Percentiles rank a stretch among this genome's conserved stretches.
phyloP scores from a whole-genome alignment of 2,329 filamentous ascomycete genomes.

The Colletotrichum chlorophyti region DNA sequence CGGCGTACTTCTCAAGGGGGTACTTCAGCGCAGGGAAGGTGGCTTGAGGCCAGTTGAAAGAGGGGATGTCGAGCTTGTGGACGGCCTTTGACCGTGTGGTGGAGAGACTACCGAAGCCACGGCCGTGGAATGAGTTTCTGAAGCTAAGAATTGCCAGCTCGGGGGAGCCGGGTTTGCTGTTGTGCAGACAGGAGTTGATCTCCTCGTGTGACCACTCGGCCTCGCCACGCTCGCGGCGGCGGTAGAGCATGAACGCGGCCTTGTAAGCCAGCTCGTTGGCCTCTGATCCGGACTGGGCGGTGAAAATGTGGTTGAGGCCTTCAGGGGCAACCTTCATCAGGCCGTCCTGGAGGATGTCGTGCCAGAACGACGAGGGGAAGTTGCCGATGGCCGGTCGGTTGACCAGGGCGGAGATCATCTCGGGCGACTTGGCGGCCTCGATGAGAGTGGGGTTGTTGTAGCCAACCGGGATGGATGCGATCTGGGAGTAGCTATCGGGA shows the following conservation, averaged over 20 bases:
- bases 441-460: constrained; percentile 80
- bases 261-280: constrained; percentile 89
- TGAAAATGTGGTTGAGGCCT: constrained; percentile 81
- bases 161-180: constrained; percentile 75
- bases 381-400: constrained; percentile 83
- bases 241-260: constrained; percentile 83
- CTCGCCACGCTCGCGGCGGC: constrained; percentile 73
- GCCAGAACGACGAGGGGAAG: constrained; percentile 81
- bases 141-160: constrained; percentile 81
- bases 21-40: constrained; percentile 80
- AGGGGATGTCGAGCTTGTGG: constrained; percentile 88
- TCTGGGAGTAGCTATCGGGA: constrained; percentile 71
- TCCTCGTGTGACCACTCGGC: constrained; percentile 77
- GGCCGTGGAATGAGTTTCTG: constrained; percentile 80
- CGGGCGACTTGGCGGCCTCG: constrained; percentile 68
- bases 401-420: constrained; percentile 77
- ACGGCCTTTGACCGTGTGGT: constrained; percentile 84
- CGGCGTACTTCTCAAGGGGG: constrained; percentile 72
- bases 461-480: constrained; percentile 83
- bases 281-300: constrained; percentile 79
- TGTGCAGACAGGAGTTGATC: constrained; percentile 71
- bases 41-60: constrained; percentile 88
- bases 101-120: constrained; percentile 78
- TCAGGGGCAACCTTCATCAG: constrained; percentile 76
- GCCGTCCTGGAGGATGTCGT: constrained; percentile 72